Evolutionary conservation across 345 rosid species (phyloP).

Genomic region (Eucalyptus coolabah): DNA sequence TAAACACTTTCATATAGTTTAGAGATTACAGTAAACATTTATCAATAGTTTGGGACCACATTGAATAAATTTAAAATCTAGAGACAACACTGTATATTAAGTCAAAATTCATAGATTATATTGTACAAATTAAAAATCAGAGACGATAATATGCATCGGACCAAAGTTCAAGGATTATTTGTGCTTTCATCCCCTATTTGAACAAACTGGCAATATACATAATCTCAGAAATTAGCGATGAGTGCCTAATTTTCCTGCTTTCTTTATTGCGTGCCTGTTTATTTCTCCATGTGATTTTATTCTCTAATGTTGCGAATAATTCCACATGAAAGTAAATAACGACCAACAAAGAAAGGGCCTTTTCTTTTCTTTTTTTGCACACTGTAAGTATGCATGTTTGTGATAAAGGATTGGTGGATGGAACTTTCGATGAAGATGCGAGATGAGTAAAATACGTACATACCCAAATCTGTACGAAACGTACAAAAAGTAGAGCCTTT

Average conservation of each 20-base stretch:
- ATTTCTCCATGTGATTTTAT: neutral
- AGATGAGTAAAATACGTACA: neutral
- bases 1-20: neutral
- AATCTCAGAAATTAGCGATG: neutral
- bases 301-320: neutral
- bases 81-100: rapidly evolving
- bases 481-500: neutral
- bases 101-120: rapidly evolving
- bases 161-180: neutral
- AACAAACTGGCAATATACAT: neutral
- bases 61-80: neutral
- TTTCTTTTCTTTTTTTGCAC: no score
- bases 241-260: neutral
- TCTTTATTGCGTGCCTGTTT: neutral
- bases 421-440: neutral
- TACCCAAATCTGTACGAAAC: neutral
- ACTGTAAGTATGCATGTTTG: no score
- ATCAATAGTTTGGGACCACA: neutral
- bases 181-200: neutral
- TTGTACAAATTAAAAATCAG: neutral
- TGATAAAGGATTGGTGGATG: neutral
- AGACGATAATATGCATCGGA: rapidly evolving
- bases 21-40: rapidly evolving
- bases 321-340: neutral
- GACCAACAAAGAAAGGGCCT: neutral